These are phyloP conservation scores for Vigna nakashimae DNA, from an alignment of 306 rosid species.

Conservation along the genomic window DNA sequence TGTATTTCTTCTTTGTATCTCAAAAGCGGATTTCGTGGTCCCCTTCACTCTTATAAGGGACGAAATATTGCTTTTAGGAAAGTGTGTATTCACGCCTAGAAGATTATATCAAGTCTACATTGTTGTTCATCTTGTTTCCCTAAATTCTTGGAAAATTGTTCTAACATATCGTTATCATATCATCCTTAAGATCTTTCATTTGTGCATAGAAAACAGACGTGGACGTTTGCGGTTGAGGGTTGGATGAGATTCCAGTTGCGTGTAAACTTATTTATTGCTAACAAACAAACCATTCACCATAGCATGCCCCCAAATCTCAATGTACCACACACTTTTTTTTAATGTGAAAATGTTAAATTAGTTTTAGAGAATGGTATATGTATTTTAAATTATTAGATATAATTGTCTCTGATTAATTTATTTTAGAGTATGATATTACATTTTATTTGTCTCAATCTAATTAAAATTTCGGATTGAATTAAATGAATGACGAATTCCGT, in stretches of 20 bases:
- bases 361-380: neutral
- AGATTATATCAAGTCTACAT: too few relatives aligned
- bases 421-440: neutral
- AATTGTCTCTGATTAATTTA: neutral
- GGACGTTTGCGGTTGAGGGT: slow-evolving; percentile 45
- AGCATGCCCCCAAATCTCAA: neutral
- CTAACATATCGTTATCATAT: neutral
- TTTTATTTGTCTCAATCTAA: too few relatives aligned
- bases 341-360: neutral
- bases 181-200: neutral
- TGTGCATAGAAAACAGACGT: neutral
- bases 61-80: too few relatives aligned
- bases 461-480: neutral
- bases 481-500: neutral
- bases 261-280: neutral
- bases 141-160: too few relatives aligned
- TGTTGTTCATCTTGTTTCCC: too few relatives aligned
- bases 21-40: too few relatives aligned
- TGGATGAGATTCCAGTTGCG: slow-evolving; percentile 38
- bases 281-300: slow-evolving; percentile 24
- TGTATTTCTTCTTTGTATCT: too few relatives aligned
- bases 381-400: neutral
- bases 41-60: too few relatives aligned
- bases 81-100: too few relatives aligned
- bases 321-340: neutral